Base-by-base conservation (phyloP, 2,329 filamentous ascomycete species). In the Aspergillus neoniger region DNA sequence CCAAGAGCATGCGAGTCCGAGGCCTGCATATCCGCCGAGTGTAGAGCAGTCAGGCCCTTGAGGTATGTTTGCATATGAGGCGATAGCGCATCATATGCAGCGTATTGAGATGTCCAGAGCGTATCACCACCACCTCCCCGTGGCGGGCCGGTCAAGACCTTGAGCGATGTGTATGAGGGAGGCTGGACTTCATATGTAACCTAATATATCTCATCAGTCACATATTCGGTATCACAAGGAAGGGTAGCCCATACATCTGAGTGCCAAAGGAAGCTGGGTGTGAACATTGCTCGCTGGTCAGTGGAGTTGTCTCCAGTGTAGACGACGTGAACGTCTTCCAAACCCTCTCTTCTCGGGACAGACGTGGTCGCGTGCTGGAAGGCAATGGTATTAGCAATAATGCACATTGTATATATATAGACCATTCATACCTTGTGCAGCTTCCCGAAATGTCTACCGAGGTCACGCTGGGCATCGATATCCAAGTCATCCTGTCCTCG, bases 121-220 rank as follows among this genome's bases (percentile, higher is more conserved):
- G 83, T 86, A 64, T 85, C 83, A 38, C 83, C 83, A 21, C 84
- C 84, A 10, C 81, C 84, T 25, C 84, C 84, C 6, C 77, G 76
- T 6, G 83, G 81, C 38, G 84, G 84, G 1, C 82, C 82, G 1
- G 78, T 77, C 7, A 86, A 76, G 2, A 86, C 72, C 67, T 84
- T 85, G 19, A 86, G 74, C 2, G 79, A 82, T 9, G 83, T 86
- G 69, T 85, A 86, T 2, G 83, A 85, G 8, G 83, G 83, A 17
- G 84, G 83, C 69, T 85, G 83, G 7, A 83, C 66, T 68, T 86
- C 84, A 55, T 85, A 86, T 0, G 84, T 85, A 12, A 85, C 82
- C 75, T 83, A 15, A 9, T 32, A 15, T 17, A 8, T 2, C 17
- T 61, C 21, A 32, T 28, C 14, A 25, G 53, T 19, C 9, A 14